These are phyloP conservation scores for Choanephora cucurbitarum DNA, from an alignment of 371 early-diverging fungal genomes.

Conservation along the genomic window DNA sequence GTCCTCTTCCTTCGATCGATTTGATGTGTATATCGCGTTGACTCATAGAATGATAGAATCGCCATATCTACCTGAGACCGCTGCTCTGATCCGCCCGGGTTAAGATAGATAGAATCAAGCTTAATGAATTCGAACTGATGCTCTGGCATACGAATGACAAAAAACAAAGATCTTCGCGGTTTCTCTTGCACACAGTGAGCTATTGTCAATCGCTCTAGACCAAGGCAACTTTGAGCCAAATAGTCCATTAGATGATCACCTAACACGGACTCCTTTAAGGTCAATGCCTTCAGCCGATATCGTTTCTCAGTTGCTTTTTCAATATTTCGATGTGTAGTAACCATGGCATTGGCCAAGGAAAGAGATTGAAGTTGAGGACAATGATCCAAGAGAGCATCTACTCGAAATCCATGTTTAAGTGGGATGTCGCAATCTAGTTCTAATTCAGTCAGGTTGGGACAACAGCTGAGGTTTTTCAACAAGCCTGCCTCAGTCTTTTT, in stretches of 20 bases:
- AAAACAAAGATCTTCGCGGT: conserved; percentile 21
- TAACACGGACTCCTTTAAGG: conserved; percentile 13
- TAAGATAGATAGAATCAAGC: conserved; percentile 18
- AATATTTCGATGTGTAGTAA: conserved; percentile 13
- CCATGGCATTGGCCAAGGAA: conserved; percentile 11
- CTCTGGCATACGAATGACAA: conserved; percentile 30
- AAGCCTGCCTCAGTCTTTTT: conserved; percentile 25
- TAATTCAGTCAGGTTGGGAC: conserved; percentile 21
- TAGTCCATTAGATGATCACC: conserved; percentile 30
- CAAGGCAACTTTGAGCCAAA: conserved; percentile 17
- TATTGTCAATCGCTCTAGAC: conserved; percentile 13
- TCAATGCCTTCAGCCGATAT: conserved; percentile 7
- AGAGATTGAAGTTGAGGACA: conserved; percentile 15
- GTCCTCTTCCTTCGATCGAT: conserved; percentile 11
- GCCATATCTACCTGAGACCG: conserved; percentile 16
- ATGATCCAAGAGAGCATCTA: conserved; percentile 25
- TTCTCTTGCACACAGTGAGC: conserved; percentile 22
- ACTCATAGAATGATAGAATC: conserved; percentile 26
- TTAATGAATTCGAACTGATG: conserved; percentile 21
- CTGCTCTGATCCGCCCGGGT: conserved; percentile 19
- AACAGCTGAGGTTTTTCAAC: conserved; percentile 18
- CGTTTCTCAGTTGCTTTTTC: conserved; percentile 7
- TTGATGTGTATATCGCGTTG: conserved; percentile 21
- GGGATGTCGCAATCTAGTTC: conserved; percentile 26
- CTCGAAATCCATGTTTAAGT: conserved; percentile 21